Base-by-base conservation (phyloP, 2,329 filamentous ascomycete genomes). In the Pestalotiopsis sp. region DNA sequence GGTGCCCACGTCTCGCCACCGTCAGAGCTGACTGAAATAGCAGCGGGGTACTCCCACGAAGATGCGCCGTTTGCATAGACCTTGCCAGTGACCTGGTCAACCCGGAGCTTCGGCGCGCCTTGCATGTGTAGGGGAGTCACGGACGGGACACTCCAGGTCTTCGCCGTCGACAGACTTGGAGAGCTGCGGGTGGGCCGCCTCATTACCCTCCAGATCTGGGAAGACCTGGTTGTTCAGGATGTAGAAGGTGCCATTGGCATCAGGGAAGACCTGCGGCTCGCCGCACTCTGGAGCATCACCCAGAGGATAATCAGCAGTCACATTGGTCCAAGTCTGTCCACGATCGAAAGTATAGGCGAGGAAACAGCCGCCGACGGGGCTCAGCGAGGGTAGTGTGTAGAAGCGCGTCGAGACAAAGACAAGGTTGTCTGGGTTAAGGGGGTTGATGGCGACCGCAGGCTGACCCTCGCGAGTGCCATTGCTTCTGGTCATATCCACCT, bases 181-280 rank as follows among this genome's bases (percentile, higher is more conserved):
- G 55, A 57, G 55, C 24, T 57, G 55, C 20, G 55, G 55, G n/a
- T 57, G 55, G 13, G 55, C n/a, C 24, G 55, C 55, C 55, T 22
- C 24, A 26, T 57, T 57, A 57, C 24, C n/a, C 55, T 57, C 55
- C 55, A 57, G n/a, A 14, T 26, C 24, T 11, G 24, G 20, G n/a
- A 57, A 57, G 55, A 57, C 55, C 55, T 57, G 55, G 55, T 57
- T 57, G n/a, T 57, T 57, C 55, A 57, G n/a, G n/a, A 57, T 22
- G 55, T 57, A 57, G 24, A 57, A 57, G 10, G 55, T 57, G 55
- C 55, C 55, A 26, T 57, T 57, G 11, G 55, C 55, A n/a, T 57
- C 55, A 26, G 55, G 11, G 55, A 57, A 57, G n/a, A 57, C 55
- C 24, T 57, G 55, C 9, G 55, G 55, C 55, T 57, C 55, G 5